These are phyloP conservation scores for Aspergillus japonicus DNA, from an alignment of 2,329 filamentous ascomycete genomes.

Conservation along the genomic window DNA sequence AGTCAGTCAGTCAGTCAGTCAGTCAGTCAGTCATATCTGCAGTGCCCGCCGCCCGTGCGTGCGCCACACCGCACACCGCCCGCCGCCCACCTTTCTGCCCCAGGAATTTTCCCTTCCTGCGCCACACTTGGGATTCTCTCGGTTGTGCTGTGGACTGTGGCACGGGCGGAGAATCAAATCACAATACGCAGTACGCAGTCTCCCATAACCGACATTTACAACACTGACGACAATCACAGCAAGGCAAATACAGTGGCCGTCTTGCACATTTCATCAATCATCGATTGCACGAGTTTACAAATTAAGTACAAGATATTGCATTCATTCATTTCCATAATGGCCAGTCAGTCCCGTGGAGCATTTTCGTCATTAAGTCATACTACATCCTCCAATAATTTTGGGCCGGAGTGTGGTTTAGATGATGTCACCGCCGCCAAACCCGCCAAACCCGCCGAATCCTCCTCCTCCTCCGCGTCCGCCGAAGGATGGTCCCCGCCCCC, in stretches of 20 bases:
- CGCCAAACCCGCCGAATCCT: slow-evolving; percentile 53
- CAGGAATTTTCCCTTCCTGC: background rate
- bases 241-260: no score
- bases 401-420: slow-evolving; percentile 29
- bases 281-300: no score
- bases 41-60: slow-evolving; percentile 14
- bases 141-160: no score
- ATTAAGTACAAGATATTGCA: no score
- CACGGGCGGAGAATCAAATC: no score
- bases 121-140: background rate
- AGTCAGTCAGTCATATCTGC: slow-evolving; percentile 1
- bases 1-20: no score
- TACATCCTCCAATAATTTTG: background rate
- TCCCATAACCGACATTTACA: no score
- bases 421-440: slow-evolving; percentile 44
- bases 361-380: slow-evolving; percentile 1
- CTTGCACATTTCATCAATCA: background rate
- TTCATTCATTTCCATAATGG: no score
- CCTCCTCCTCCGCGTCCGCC: slow-evolving; percentile 51
- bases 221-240: no score
- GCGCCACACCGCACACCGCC: slow-evolving; percentile 24
- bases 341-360: background rate
- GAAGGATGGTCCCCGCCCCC: slow-evolving; percentile 24
- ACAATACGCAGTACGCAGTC: no score
- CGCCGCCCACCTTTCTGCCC: slow-evolving; percentile 10